A percentile compares a stretch with the other conserved stretches of the same genome.
phyloP scores from a whole-genome alignment of 2,329 filamentous ascomycete genomes.

The Magnaporthiopsis rhizophila region DNA sequence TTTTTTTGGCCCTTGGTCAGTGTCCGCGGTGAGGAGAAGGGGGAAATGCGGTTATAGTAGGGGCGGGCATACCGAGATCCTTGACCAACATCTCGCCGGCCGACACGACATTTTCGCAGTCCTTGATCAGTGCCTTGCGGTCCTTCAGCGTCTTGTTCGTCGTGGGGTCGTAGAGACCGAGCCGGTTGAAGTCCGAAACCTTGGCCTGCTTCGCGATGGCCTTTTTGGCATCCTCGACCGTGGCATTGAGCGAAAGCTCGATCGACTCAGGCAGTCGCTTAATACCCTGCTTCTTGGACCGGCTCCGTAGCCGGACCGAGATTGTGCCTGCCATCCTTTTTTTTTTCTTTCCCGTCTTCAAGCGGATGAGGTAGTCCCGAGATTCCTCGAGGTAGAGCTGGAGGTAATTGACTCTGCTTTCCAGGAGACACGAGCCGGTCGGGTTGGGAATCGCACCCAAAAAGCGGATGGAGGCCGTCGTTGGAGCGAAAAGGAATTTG shows the following conservation, averaged over 20 bases:
- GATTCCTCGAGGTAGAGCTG: too few species aligned
- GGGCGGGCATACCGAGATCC: constrained; percentile 72
- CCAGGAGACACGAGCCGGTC: neutral
- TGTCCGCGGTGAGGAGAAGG: neutral
- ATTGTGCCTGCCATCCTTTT: neutral
- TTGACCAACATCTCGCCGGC: constrained; percentile 70
- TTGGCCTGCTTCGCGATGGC: constrained; percentile 42
- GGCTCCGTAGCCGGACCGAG: constrained; percentile 26
- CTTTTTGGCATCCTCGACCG: constrained; percentile 53
- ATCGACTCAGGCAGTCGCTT: constrained; percentile 45
- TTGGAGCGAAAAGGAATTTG: neutral
- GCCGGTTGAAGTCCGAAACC: constrained; percentile 50
- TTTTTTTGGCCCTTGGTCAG: neutral
- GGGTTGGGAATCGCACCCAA: neutral
- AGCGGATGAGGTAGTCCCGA: neutral
- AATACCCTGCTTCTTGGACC: constrained; percentile 41
- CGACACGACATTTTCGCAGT: constrained; percentile 39
- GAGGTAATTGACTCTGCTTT: neutral
- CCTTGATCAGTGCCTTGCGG: constrained; percentile 43
- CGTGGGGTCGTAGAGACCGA: constrained; percentile 53
- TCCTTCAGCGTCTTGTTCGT: constrained; percentile 58
- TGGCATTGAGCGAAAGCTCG: constrained; percentile 41
- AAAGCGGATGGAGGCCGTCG: neutral
- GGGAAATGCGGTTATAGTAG: neutral
- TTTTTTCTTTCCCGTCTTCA: neutral